Evolutionary conservation across 768 basidiomycete species (phyloP), one percentile per base, ranked within the genome.

Genomic region (Mycena galopus): DNA sequence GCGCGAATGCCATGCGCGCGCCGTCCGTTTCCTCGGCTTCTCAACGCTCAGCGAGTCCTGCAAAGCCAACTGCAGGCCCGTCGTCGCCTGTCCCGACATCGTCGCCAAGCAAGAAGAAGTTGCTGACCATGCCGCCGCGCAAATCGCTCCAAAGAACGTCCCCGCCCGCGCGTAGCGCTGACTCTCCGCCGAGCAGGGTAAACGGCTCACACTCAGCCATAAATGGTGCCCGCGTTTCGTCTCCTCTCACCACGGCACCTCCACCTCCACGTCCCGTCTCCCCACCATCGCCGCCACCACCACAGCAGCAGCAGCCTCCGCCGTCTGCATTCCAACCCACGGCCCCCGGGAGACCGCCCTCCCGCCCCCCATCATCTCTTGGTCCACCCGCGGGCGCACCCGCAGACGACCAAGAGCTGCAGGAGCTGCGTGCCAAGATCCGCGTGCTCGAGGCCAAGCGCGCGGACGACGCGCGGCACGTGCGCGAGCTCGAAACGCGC

Each of bases 371-470:
- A 8, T 77, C 81, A 29, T 78, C 79, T 7, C 74, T 79, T 55
- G 73, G 68, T 66, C 37, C 44, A 16, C 16, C 50, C 44, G 0
- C 14, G 21, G 65, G 51, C 59, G 58, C 47, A 29, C 58, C 72
- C 60, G 81, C 76, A 68, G 90, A 92, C 72, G 92, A 92, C 67
- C 81, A 87, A 63, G 92, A 93, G 77, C 81, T 90, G 23, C 92
- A 97, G 81, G 95, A 97, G 80, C 84, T 96, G 60, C 90, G 92
- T 50, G 92, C 93, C 32, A 96, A 95, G 81, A 86, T 94, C 32
- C 91, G 95, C 27, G 91, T 96, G 6, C 84, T 98, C 32, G 98
- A 99, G 83, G 89, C 90, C 11, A 93, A 95, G 78, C 93, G 95
- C 19, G 88, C 91, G 1, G 96, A 98, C 64, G 97, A 98, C 78